These are phyloP conservation scores for Fusarium nelsonii DNA, from an alignment of 2,329 filamentous ascomycete species.

Conservation along the genomic window DNA sequence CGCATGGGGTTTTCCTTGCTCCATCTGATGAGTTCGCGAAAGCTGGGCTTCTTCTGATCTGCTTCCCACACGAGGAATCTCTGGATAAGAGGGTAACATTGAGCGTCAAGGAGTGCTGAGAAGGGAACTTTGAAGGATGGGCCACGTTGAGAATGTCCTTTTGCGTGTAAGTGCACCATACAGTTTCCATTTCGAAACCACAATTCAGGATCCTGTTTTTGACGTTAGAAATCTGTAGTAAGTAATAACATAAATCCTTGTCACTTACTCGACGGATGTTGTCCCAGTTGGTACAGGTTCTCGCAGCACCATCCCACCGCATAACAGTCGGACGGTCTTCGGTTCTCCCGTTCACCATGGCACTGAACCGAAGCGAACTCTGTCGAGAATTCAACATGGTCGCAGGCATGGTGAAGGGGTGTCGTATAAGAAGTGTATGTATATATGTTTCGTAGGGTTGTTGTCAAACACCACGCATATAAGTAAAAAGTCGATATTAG, in stretches of 20 bases:
- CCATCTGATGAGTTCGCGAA: constrained; percentile 52
- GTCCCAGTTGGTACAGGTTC: constrained; percentile 61
- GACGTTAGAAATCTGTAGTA: constrained; percentile 10
- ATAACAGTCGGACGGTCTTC: constrained; percentile 50
- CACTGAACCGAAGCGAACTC: constrained; percentile 46
- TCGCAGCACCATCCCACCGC: constrained; percentile 65
- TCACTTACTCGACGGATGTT: constrained; percentile 60
- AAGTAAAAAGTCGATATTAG: constrained; percentile 5
- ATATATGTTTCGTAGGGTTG: not conserved
- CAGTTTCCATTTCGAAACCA: constrained; percentile 78
- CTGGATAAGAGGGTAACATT: constrained; percentile 72
- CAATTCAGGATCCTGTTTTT: constrained; percentile 74
- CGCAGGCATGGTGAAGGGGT: not conserved
- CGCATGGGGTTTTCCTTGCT: constrained; percentile 48
- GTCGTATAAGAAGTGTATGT: constrained; percentile 10
- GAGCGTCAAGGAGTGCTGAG: constrained; percentile 65
- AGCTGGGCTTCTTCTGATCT: constrained; percentile 38
- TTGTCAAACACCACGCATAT: not conserved
- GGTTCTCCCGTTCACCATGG: constrained; percentile 47
- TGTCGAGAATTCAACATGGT: constrained; percentile 30
- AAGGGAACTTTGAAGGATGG: constrained; percentile 77
- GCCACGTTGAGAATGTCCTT: constrained; percentile 72
- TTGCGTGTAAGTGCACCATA: constrained; percentile 75
- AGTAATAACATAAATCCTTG: not conserved
- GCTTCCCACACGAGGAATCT: constrained; percentile 58